Conservation (phyloP, 805 yeast genomes). For the Maudiozyma barnettii region DNA sequence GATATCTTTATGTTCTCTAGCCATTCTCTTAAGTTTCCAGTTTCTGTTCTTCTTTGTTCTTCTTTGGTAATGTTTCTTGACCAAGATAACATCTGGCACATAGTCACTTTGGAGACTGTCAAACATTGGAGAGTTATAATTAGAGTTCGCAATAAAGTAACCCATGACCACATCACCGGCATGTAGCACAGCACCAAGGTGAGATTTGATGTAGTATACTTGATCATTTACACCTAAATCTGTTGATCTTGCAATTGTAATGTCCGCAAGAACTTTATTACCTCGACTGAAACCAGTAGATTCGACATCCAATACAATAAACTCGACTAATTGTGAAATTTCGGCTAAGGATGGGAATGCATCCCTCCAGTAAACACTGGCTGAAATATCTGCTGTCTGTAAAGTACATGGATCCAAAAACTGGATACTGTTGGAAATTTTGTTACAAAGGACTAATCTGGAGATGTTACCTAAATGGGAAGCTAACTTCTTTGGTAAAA, state of each 20-base stretch:
- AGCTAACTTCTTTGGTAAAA: constrained; percentile 82
- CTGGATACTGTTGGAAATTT: constrained; percentile 73
- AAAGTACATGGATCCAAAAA: constrained; percentile 78
- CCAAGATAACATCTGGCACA: constrained; percentile 76
- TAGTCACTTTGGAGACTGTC: constrained; percentile 55
- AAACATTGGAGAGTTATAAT: constrained; percentile 81
- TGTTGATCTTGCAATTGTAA: constrained; percentile 78
- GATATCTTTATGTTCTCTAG: constrained; percentile 84
- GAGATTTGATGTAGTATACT: constrained; percentile 78
- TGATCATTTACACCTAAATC: constrained; percentile 84
- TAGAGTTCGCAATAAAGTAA: constrained; percentile 73
- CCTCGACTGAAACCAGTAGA: constrained; percentile 77
- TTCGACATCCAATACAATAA: constrained; percentile 87
- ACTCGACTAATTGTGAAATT: constrained; percentile 69
- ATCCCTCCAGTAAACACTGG: constrained; percentile 68
- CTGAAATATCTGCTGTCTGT: constrained; percentile 63
- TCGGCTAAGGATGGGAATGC: constrained; percentile 75
- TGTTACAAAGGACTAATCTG: constrained; percentile 74
- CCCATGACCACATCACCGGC: constrained; percentile 96
- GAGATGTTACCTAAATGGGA: constrained; percentile 73
- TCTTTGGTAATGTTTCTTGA: constrained; percentile 82
- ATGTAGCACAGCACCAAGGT: constrained; percentile 87
- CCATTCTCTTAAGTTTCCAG: constrained; percentile 97
- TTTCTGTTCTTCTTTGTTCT: constrained; percentile 64
- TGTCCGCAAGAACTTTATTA: constrained; percentile 75